A percentile compares a stretch with the other conserved stretches of the same genome.
phyloP scores from a whole-genome alignment of 345 rosid genomes.

The Salix purpurea region DNA sequence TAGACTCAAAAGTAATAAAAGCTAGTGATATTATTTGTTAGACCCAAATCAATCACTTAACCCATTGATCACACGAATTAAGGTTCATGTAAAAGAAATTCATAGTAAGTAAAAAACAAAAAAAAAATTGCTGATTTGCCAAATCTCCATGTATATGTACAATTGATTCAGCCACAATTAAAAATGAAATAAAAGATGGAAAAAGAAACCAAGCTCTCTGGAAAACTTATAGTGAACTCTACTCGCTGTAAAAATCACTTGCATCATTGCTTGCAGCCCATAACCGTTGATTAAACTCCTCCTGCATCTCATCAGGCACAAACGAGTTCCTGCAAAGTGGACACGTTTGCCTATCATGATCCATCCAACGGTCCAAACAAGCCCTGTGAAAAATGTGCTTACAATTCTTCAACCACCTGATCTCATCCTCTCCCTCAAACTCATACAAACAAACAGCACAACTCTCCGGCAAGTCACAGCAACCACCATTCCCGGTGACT shows the following conservation, averaged over 20 bases:
- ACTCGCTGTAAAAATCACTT: constrained; percentile 53
- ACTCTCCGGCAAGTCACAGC: constrained; percentile 53
- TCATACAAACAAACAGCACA: constrained; percentile 84
- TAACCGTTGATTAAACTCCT: constrained; percentile 73
- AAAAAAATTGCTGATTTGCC: background rate
- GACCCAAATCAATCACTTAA: background rate
- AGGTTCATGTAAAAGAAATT: background rate
- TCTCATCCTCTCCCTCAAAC: constrained; percentile 70
- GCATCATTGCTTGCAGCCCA: constrained; percentile 55
- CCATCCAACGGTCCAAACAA: constrained; percentile 96
- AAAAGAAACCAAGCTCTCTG: background rate
- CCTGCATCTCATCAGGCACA: constrained; percentile 78
- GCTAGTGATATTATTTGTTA: no score
- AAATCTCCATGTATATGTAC: constrained; percentile 5
- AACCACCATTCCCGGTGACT: constrained; percentile 17
- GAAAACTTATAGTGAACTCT: constrained; percentile 40
- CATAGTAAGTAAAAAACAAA: background rate
- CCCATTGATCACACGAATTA: background rate
- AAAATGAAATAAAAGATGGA: background rate
- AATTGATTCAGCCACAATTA: background rate
- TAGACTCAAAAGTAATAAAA: no score
- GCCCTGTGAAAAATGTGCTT: constrained; percentile 72
- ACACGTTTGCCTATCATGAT: constrained; percentile 79
- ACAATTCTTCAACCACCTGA: constrained; percentile 74
- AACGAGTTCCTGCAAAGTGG: constrained; percentile 81